These are phyloP conservation scores for Coniella lustricola DNA, from an alignment of 2,329 filamentous ascomycete species.

Conservation along the genomic window DNA sequence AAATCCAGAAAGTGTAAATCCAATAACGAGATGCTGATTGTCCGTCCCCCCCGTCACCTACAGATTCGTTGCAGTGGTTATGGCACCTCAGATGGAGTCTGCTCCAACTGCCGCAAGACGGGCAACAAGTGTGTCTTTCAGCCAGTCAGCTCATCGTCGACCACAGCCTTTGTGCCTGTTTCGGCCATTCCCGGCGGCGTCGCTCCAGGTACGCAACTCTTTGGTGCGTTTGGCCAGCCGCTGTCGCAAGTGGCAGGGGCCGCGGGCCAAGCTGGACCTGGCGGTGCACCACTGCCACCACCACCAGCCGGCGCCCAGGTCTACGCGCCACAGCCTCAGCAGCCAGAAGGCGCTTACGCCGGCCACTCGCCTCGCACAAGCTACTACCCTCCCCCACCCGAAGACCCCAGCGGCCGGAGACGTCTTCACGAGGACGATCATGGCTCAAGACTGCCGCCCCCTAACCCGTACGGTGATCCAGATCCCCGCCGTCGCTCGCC, in stretches of 20 bases:
- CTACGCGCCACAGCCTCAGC: constrained; percentile 16
- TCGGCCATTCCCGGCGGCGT: constrained; percentile 52
- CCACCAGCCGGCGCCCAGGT: constrained; percentile 15
- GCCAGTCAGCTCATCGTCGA: constrained; percentile 48
- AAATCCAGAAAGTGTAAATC: too few species aligned
- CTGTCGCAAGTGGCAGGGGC: constrained; percentile 26
- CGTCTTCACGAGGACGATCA: constrained; percentile 35
- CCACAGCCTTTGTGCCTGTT: constrained; percentile 52
- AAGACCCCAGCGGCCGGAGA: constrained; percentile 29
- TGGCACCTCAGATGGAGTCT: constrained; percentile 51
- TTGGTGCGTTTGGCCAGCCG: constrained; percentile 52
- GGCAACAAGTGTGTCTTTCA: constrained; percentile 57
- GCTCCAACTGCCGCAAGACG: constrained; percentile 54
- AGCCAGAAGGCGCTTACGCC: constrained; percentile 12
- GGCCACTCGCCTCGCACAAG: constrained; percentile 31
- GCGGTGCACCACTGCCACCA: constrained; percentile 16
- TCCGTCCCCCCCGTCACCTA: background rate
- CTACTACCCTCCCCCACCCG: constrained; percentile 27
- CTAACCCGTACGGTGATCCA: constrained; percentile 40
- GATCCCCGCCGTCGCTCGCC: constrained; percentile 45
- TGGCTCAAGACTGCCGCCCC: constrained; percentile 36
- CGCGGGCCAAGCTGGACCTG: constrained; percentile 8
- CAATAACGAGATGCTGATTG: too few species aligned
- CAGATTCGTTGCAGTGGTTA: constrained; percentile 57
- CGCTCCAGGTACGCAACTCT: constrained; percentile 49